These are phyloP conservation scores for Tetrapisispora taiwanensis DNA, from an alignment of 805 yeast genomes.

Conservation along the genomic window DNA sequence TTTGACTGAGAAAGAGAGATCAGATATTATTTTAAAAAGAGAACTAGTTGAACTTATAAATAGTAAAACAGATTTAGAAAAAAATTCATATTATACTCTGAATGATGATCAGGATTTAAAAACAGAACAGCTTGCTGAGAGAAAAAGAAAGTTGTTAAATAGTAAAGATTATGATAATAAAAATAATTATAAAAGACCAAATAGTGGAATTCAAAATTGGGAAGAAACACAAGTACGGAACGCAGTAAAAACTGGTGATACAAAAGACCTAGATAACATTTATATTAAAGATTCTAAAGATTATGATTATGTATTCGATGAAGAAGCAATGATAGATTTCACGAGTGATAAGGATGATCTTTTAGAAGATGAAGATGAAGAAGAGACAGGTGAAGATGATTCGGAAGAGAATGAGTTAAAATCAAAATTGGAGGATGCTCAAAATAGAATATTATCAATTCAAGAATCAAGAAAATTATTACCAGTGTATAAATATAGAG, in stretches of 20 bases:
- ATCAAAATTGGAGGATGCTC: constrained; percentile 20
- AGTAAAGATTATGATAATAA: constrained; percentile 18
- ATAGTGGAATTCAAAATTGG: constrained; percentile 27
- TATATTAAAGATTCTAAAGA: constrained; percentile 27
- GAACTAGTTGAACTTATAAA: constrained; percentile 16
- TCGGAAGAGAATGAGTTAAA: constrained; percentile 22
- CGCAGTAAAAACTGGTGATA: constrained; percentile 15
- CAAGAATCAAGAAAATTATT: constrained; percentile 50
- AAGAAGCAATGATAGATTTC: constrained; percentile 49
- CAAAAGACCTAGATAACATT: constrained; percentile 17
- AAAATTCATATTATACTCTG: constrained; percentile 31
- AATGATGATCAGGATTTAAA: constrained; percentile 48
- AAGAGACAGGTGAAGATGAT: constrained; percentile 24
- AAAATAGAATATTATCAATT: constrained; percentile 25
- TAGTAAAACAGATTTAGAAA: neutral
- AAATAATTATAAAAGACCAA: neutral
- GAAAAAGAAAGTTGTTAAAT: constrained; percentile 41
- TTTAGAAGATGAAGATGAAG: constrained; percentile 27
- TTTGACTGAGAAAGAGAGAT: constrained; percentile 38
- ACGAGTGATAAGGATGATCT: constrained; percentile 33
- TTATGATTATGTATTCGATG: constrained; percentile 72
- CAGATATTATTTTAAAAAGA: constrained; percentile 43
- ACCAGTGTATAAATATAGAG: constrained; percentile 63
- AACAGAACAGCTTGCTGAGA: neutral
- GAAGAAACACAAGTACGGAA: constrained; percentile 27